Conservation (phyloP, 2,329 filamentous ascomycete genomes). For the Cytospora paraplurivora region DNA sequence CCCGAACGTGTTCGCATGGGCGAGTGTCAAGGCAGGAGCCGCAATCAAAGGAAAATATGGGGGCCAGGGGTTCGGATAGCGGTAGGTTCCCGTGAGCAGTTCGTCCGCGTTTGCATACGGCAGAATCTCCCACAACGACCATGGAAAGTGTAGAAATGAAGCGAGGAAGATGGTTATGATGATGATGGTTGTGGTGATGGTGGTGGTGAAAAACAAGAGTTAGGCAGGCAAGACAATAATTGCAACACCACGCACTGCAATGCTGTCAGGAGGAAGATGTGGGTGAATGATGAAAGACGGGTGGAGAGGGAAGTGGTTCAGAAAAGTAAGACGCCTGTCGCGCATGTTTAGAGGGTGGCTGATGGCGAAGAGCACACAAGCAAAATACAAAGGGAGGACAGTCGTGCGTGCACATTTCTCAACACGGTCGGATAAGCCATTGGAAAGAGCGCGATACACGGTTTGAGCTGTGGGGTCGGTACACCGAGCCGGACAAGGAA, state of each 20-base stretch:
- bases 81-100: conserved; percentile 41
- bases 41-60: conserved; percentile 39
- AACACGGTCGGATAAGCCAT: conserved; percentile 25
- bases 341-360: conserved; percentile 25
- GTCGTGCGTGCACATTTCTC: conserved; percentile 27
- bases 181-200: background rate
- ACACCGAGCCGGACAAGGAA: conserved; percentile 19
- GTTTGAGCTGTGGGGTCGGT: conserved; percentile 23
- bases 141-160: background rate
- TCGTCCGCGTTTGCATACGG: conserved; percentile 32
- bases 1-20: conserved; percentile 51
- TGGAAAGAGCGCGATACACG: conserved; percentile 22
- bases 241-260: conserved; percentile 26
- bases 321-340: conserved; percentile 31
- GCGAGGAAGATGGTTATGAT: background rate
- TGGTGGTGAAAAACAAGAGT: conserved; percentile 8
- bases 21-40: conserved; percentile 38
- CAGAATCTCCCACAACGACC: conserved; percentile 1
- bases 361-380: conserved; percentile 10
- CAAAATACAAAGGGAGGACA: conserved; percentile 24
- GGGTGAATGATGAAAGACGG: conserved; percentile 21
- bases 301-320: conserved; percentile 26
- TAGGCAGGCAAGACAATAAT: conserved; percentile 27
- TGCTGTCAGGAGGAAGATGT: conserved; percentile 17
- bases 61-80: conserved; percentile 16